These are phyloP conservation scores for Wickerhamiella dianesei DNA, from an alignment of 805 yeast species.

Conservation along the genomic window DNA sequence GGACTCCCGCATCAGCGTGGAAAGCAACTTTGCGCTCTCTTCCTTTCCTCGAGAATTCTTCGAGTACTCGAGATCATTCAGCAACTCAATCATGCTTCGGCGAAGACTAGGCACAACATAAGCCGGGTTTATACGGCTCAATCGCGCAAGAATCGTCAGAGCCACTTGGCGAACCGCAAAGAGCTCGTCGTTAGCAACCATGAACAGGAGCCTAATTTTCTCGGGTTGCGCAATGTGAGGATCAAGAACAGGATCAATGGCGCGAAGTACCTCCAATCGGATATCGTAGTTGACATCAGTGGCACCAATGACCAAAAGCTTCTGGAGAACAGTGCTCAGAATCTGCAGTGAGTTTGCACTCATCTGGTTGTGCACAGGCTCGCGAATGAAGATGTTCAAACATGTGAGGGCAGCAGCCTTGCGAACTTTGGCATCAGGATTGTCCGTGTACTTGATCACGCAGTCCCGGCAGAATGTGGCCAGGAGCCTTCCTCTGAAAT, in stretches of 20 bases:
- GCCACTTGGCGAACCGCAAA: constrained; percentile 73
- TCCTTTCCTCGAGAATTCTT: constrained; percentile 65
- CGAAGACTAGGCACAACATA: constrained; percentile 87
- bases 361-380: constrained; percentile 72
- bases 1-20: constrained; percentile 63
- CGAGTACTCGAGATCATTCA: constrained; percentile 77
- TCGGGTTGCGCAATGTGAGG: constrained; percentile 91
- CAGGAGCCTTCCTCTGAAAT: constrained; percentile 60
- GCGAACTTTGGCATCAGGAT: constrained; percentile 64
- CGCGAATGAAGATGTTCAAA: constrained; percentile 58
- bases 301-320: constrained; percentile 65
- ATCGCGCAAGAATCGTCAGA: constrained; percentile 64
- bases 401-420: constrained; percentile 77
- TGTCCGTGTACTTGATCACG: constrained; percentile 71
- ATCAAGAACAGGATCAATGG: constrained; percentile 66
- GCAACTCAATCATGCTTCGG: constrained; percentile 68
- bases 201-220: constrained; percentile 68
- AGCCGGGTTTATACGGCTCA: constrained; percentile 83
- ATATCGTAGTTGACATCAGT: constrained; percentile 84
- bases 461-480: constrained; percentile 81
- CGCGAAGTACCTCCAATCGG: constrained; percentile 59
- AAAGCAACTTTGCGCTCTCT: constrained; percentile 66
- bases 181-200: constrained; percentile 82
- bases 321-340: constrained; percentile 72
- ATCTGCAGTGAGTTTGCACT: constrained; percentile 70